Base-by-base conservation (phyloP, 768 basidiomycete species). In the Sporobolomyces roseus region DNA sequence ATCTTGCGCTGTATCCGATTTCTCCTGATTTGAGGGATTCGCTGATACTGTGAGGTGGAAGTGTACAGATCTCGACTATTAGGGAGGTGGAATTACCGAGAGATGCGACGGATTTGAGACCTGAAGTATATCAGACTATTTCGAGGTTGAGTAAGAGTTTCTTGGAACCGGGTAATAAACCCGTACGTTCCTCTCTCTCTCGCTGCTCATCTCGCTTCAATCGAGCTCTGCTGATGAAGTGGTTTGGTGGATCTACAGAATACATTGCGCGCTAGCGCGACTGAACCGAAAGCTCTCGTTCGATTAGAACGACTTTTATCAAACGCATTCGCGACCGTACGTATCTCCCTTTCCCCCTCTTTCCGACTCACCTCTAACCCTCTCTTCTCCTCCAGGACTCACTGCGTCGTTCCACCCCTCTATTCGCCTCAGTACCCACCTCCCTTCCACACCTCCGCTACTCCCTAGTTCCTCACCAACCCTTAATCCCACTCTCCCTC, bases 61-160 rank as follows among this genome's bases (percentile, higher is more conserved):
- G n/a, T n/a, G n/a, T n/a, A n/a, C n/a, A n/a, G n/a, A n/a, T n/a
- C n/a, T n/a, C n/a, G n/a, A 56, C 59, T 35, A 10, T 0, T 29
- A 35, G 16, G 21, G 21, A 14, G 36, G 51, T 63, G 25, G 45
- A 41, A 25, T 53, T 72, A 12, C 65, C 62, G 8, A 29, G 9
- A 2, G 48, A 51, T 0, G 48, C 63, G 21, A 33, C 51, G 12
- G 52, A 41, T 2, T 43, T 72, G 25, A 52, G 65, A 9, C 65
- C 65, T 23, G 62, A 67, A 27, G 48, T 72, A 33, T 72, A 61
- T 30, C 65, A 67, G 14, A 41, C 62, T n/a, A 46, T 67, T 38
- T 64, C 62, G 23, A 59, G 63, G 25, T 12, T 50, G 5, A 12
- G 52, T 27, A 72, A 67, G 59, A 59, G 52, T 19, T 72, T 50